Percentiles rank a stretch among this genome's conserved stretches.
These are phyloP conservation scores for Cordyceps farinosa DNA, from an alignment of 2,329 filamentous ascomycete species.

Conservation along the genomic window DNA sequence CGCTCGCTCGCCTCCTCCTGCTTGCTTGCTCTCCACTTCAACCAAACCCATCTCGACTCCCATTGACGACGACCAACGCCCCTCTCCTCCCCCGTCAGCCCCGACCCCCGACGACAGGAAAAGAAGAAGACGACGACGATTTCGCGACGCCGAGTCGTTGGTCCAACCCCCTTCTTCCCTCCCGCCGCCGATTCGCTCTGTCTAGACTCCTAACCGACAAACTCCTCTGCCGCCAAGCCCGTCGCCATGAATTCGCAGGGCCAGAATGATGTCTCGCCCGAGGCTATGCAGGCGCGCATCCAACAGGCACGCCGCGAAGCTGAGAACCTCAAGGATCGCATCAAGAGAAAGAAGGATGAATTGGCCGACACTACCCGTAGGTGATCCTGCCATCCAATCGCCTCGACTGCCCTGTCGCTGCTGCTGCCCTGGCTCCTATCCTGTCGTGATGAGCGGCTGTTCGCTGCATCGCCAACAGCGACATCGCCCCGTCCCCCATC, in stretches of 20 bases:
- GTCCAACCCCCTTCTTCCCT: slow-evolving; percentile 18
- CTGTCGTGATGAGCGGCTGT: background rate
- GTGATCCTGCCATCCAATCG: slow-evolving; percentile 36
- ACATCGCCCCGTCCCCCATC: background rate
- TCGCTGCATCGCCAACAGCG: background rate
- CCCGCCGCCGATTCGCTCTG: slow-evolving; percentile 6
- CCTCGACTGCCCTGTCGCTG: slow-evolving; percentile 14
- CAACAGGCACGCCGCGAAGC: slow-evolving; percentile 93
- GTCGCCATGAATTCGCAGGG: slow-evolving; percentile 54
- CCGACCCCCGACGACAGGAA: slow-evolving; percentile 23
- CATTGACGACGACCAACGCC: slow-evolving; percentile 18
- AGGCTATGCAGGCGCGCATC: slow-evolving; percentile 89
- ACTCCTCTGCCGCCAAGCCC: slow-evolving; percentile 16
- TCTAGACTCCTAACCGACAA: slow-evolving; percentile 11
- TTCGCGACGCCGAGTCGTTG: slow-evolving; percentile 1
- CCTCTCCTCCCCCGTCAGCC: background rate
- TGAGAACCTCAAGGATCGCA: slow-evolving; percentile 94
- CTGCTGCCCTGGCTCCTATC: slow-evolving; percentile 19
- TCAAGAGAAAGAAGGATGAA: slow-evolving; percentile 99
- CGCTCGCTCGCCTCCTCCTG: slow-evolving; percentile 6
- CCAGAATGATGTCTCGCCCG: slow-evolving; percentile 62
- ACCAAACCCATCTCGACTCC: background rate
- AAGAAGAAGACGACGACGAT: background rate
- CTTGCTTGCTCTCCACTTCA: slow-evolving; percentile 8
- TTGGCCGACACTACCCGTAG: slow-evolving; percentile 95